These are phyloP conservation scores for Fagopyrum homotropicum DNA, from an alignment of 148 eudicot species.

Conservation along the genomic window DNA sequence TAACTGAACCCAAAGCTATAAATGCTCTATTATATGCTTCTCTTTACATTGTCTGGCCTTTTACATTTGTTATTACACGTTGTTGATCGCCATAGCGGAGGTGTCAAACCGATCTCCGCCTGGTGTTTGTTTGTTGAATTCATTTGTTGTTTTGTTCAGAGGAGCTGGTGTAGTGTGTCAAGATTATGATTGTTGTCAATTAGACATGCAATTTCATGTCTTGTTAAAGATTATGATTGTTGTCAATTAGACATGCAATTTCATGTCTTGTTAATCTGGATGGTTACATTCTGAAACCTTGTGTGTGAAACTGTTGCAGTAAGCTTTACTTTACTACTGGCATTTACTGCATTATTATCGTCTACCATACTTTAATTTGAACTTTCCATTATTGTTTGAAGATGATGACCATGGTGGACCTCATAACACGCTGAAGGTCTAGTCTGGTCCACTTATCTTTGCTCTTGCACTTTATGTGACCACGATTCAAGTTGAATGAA, in stretches of 20 bases:
- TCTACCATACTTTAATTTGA: neutral
- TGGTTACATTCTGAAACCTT: neutral
- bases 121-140: neutral
- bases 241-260: neutral
- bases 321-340: neutral
- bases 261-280: neutral
- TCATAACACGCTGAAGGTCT: neutral
- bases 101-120: neutral
- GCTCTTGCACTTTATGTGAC: neutral
- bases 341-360: conserved; percentile 2
- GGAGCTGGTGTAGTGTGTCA: neutral
- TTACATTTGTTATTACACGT: neutral
- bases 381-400: neutral
- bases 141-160: neutral
- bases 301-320: neutral
- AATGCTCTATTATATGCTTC: neutral
- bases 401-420: conserved; percentile 1
- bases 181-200: neutral
- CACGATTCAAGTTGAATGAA: neutral
- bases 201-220: conserved; percentile 6
- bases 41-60: neutral
- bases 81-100: neutral
- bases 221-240: neutral
- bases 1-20: conserved; percentile 14
- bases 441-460: too few species aligned